phyloP scores from a whole-genome alignment of 73 alveolate genomes.

The Paramecium pentaurelia region DNA sequence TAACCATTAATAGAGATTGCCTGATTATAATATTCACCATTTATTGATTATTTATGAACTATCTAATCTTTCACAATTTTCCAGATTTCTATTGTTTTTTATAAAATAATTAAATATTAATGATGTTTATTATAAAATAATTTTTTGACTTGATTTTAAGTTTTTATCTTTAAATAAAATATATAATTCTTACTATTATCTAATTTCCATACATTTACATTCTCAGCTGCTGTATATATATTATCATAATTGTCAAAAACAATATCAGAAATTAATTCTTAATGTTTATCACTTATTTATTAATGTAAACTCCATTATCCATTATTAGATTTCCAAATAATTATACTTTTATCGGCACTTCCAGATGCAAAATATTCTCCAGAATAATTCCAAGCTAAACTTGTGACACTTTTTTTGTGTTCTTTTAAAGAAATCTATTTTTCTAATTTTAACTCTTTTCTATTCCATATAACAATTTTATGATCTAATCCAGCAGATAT shows the following conservation, averaged over 20 bases:
- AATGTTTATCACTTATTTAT: background rate
- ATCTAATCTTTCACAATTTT: background rate
- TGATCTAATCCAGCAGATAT: background rate
- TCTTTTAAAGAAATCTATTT: background rate
- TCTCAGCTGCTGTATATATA: background rate
- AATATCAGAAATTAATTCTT: background rate
- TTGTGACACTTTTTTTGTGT: background rate
- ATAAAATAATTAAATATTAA: background rate
- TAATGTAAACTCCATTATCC: background rate
- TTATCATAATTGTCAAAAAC: background rate
- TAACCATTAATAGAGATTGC: background rate
- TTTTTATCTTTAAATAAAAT: background rate
- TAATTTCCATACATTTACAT: background rate
- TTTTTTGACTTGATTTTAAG: background rate
- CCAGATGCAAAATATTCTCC: background rate
- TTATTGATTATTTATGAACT: background rate
- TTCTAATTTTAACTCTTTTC: background rate
- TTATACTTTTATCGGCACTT: background rate
- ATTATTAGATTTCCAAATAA: background rate
- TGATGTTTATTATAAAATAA: background rate
- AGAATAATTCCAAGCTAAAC: background rate
- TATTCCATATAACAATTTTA: background rate
- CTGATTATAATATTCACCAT: background rate
- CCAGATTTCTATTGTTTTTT: background rate
- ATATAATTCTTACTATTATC: background rate